Base-by-base conservation (phyloP, 2,329 filamentous ascomycete species). In the Dothistroma septosporum region DNA sequence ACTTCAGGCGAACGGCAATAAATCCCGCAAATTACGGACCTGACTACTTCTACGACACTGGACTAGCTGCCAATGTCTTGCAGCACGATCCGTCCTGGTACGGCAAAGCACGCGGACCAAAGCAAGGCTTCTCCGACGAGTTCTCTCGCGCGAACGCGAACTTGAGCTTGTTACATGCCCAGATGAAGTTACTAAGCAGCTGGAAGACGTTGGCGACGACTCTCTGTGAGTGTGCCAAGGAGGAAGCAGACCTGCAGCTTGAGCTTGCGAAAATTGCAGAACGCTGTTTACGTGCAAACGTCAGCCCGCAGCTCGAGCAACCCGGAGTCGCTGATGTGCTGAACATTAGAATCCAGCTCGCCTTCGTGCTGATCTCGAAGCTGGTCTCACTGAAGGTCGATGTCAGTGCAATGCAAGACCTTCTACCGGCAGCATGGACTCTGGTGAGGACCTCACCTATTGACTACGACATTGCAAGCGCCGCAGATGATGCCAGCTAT, bases 161-260 rank as follows among this genome's bases (percentile, higher is more conserved):
- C 74, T 75, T 99, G 56, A 96, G 92, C 24, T 80, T 96, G 35
- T 91, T 99, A 35, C 92, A 97, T 74, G 90, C 93, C 24, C 92
- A 99, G 78, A 87, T 94, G 66, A 84, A 86, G 48, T 84, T 99
- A 19, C 88, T 97, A 65, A 87, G 91, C 68, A 89, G 91, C 58
- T 97, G 93, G 91, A 92, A 95, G 73, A 87, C 91, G 61, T 82
- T 99, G 9, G 85, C 93, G 14, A 82, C 94, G 54, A 93, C 97
- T 70, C 82, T 99, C 53, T 91, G 89, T 72, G 85, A 85, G n/a
- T 71, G 68, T 58, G 78, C 82, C 46, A 80, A 83, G 37, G 76
- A 78, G 56, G 77, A 79, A 19, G 80, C 78, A 44, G 78, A 81
- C 24, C 79, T 93, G 4, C 84, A 87, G 59, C 86, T 84, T 68